These are phyloP conservation scores for Sarcocystis neurona DNA, from an alignment of 169 alveolate genomes.

Conservation along the genomic window DNA sequence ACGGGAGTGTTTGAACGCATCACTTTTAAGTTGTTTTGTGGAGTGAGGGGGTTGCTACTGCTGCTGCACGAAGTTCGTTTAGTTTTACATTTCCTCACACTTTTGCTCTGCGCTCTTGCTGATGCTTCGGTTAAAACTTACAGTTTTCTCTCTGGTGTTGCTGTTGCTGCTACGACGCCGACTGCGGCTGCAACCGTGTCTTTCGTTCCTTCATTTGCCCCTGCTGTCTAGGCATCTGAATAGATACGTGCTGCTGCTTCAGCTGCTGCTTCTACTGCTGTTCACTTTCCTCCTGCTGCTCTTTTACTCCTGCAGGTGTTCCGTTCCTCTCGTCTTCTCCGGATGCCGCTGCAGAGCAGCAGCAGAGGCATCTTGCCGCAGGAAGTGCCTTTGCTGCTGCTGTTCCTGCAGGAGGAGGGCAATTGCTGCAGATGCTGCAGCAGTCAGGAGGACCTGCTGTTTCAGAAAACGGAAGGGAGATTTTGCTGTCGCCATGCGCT, in stretches of 20 bases:
- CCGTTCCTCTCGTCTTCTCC: background rate
- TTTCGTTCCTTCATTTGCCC: background rate
- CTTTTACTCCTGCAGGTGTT: background rate
- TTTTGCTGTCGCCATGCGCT: background rate
- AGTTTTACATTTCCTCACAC: too few relatives aligned
- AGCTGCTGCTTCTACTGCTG: background rate
- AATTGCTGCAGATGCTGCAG: background rate
- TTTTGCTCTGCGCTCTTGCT: too few relatives aligned
- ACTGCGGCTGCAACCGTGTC: background rate
- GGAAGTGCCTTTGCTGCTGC: background rate
- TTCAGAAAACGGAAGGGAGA: background rate
- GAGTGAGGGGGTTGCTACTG: too few relatives aligned
- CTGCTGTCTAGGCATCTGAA: background rate
- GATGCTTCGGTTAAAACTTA: background rate
- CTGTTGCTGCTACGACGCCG: too few relatives aligned
- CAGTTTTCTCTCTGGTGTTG: background rate
- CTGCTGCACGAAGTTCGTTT: too few relatives aligned
- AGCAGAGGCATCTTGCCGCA: background rate
- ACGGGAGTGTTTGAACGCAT: too few relatives aligned
- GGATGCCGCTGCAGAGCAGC: conserved; percentile 2
- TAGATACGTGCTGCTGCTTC: conserved; percentile 10
- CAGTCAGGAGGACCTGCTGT: conserved; percentile 8
- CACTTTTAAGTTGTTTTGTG: too few relatives aligned
- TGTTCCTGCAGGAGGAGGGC: background rate
- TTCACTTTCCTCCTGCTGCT: background rate